Base-by-base conservation (phyloP, 768 basidiomycete genomes). In the Boletus edulis region DNA sequence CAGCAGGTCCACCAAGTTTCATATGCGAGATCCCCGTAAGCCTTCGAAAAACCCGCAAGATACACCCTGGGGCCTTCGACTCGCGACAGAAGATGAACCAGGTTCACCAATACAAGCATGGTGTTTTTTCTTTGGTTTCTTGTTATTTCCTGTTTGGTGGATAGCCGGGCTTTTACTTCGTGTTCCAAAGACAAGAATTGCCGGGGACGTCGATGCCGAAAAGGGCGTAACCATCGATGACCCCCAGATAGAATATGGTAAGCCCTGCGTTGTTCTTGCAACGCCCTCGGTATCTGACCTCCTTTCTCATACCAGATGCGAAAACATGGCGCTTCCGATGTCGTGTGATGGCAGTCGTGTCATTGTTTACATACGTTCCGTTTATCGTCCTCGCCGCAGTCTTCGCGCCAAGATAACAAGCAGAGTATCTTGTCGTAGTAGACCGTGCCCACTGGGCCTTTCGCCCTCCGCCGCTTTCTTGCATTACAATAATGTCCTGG, bases 11-110 rank as follows among this genome's bases (percentile, higher is more conserved):
- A 70, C 79, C 29, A 78, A 76, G 17, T 91, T 84, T 61, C 87
- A 91, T 63, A 91, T 91, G 89, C 83, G 86, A 34, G 89, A 91
- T 68, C 89, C 88, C 0, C 80, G 83, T 18, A 85, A 76, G 60
- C 87, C 87, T 5, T 78, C 81, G 1, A 82, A 78, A 42, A 70
- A 66, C 54, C 63, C 80, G 4, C 77, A 80, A 52, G 72, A 75
- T 49, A 89, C 89, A 2, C 76, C 80, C 8, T 91, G 87, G 89
- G 64, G 76, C 15, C 75, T 87, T 50, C 76, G 76, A 10, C 76
- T 83, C 49, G 76, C 79, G 43, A 78, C 78, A n/a, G 80, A 77
- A 32, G 84, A 84, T 51, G 75, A 75, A 62, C 72, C 68, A 14
- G 76, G 66, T 41, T 78, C 73, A 51, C 82, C 88, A 4, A 54